phyloP scores from a whole-genome alignment of 2,329 filamentous ascomycete genomes.

The Neofusicoccum parvum region DNA sequence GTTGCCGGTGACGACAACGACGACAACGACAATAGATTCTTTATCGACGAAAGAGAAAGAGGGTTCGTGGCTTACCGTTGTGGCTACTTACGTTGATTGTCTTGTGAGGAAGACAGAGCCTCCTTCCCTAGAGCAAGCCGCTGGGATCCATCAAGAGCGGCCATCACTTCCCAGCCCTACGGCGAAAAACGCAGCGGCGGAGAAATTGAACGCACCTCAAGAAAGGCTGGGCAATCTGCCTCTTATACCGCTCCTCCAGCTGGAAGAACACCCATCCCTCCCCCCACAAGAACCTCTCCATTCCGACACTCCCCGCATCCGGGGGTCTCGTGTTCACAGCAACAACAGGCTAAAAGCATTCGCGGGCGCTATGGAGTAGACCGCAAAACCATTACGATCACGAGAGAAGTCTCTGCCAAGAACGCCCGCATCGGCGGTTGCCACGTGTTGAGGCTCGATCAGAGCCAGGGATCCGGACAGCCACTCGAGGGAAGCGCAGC shows the following conservation, averaged over 20 bases:
- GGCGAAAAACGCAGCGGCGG: neutral
- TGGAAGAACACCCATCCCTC: neutral
- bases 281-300: neutral
- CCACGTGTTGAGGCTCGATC: conserved; percentile 4
- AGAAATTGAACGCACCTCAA: neutral
- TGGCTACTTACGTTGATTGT: neutral
- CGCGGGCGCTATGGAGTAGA: neutral
- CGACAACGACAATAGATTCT: neutral
- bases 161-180: neutral
- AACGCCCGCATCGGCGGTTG: neutral
- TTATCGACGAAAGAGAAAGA: neutral
- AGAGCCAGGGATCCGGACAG: neutral
- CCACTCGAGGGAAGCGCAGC: neutral
- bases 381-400: neutral
- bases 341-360: conserved; percentile 8
- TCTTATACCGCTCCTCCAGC: neutral
- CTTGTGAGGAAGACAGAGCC: neutral
- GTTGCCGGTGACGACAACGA: neutral
- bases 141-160: neutral
- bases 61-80: neutral
- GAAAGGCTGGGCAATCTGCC: neutral
- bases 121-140: neutral
- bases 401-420: neutral
- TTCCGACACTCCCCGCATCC: neutral
- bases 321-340: neutral